Conservation (phyloP, 1,284 basidiomycete genomes). For the Ustilago cynodontis region DNA sequence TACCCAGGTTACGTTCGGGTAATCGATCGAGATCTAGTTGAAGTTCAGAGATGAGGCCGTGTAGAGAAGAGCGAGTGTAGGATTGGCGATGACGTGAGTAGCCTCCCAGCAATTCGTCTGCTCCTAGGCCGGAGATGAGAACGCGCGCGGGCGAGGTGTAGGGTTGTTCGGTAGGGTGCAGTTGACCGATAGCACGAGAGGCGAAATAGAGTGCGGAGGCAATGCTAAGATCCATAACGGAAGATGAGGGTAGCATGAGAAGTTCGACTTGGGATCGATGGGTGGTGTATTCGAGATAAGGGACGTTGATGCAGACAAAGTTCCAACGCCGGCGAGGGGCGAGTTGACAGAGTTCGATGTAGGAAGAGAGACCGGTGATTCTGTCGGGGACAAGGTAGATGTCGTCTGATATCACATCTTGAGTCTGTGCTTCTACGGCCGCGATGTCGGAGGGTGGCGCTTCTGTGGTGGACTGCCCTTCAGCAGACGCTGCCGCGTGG, state of each 20-base stretch:
- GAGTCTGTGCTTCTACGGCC: slow-evolving; percentile 9
- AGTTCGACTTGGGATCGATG: slow-evolving; percentile 14
- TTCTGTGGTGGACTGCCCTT: background rate
- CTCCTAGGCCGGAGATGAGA: slow-evolving; percentile 89
- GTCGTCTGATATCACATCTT: slow-evolving; percentile 69
- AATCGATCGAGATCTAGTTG: slow-evolving; percentile 93
- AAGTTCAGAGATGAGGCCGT: slow-evolving; percentile 83
- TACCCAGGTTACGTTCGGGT: slow-evolving; percentile 87
- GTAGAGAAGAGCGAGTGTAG: slow-evolving; percentile 71
- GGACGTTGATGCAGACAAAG: slow-evolving; percentile 89
- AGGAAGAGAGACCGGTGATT: slow-evolving; percentile 80
- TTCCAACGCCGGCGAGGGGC: slow-evolving; percentile 86
- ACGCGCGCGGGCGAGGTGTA: slow-evolving; percentile 85
- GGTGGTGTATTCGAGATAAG: slow-evolving; percentile 77
- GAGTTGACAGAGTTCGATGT: slow-evolving; percentile 79
- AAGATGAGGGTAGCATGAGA: slow-evolving; percentile 55
- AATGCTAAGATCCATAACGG: slow-evolving; percentile 78
- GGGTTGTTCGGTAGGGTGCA: background rate
- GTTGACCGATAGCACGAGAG: slow-evolving; percentile 75
- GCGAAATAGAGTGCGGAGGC: slow-evolving; percentile 94
- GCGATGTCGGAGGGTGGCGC: slow-evolving; percentile 2
- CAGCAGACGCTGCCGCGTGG: background rate
- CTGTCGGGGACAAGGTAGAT: slow-evolving; percentile 84
- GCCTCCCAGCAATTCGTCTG: slow-evolving; percentile 94
- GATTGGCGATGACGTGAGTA: slow-evolving; percentile 89